Evolutionary conservation across 108 stramenopile genomes (phyloP).

Genomic region (Fragilariopsis cylindrus): DNA sequence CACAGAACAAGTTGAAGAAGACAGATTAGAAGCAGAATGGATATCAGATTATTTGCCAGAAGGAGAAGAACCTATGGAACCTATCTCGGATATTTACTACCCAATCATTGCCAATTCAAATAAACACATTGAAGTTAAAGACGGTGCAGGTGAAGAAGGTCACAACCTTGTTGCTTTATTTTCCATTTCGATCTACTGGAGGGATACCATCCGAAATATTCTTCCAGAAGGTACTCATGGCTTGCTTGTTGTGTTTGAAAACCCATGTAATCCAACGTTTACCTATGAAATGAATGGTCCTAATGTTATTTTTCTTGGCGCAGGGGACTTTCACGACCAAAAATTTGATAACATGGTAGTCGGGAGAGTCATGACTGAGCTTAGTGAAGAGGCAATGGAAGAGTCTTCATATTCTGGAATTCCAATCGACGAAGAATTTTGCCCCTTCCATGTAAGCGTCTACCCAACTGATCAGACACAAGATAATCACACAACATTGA

Average conservation of each 20-base stretch:
- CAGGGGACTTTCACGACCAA: constrained; percentile 12
- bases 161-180: neutral
- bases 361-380: neutral
- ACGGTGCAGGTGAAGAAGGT: neutral
- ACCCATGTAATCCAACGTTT: constrained; percentile 37
- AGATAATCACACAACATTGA: constrained; percentile 13
- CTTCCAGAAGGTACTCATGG: constrained; percentile 51
- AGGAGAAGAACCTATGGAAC: constrained; percentile 25
- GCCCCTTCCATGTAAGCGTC: constrained; percentile 17
- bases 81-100: constrained; percentile 25
- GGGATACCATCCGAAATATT: constrained; percentile 36
- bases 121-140: neutral
- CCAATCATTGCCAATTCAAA: constrained; percentile 26
- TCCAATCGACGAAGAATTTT: constrained; percentile 11
- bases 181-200: constrained; percentile 43
- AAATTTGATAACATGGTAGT: constrained; percentile 5
- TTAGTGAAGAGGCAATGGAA: constrained; percentile 1
- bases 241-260: constrained; percentile 47
- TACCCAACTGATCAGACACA: constrained; percentile 22
- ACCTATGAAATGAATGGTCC: constrained; percentile 36
- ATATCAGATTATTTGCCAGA: neutral
- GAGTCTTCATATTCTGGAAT: constrained; percentile 11
- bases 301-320: constrained; percentile 3
- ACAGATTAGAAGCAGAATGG: neutral
- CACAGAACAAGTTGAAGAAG: neutral